Conservation (phyloP, 176 grass and related monocot species). For the Zea luxurians region DNA sequence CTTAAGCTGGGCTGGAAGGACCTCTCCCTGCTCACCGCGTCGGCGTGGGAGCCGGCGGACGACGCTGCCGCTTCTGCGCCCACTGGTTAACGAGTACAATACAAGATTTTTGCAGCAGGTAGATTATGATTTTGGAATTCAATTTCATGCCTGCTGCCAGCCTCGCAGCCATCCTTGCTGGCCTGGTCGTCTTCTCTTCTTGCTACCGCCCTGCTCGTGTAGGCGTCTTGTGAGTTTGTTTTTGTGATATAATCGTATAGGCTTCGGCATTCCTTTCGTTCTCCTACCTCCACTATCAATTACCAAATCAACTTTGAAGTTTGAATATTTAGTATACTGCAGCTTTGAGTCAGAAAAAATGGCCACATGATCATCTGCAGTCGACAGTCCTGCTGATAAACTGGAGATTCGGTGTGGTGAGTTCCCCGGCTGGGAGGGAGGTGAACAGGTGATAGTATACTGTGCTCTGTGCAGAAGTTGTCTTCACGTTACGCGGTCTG, state of each 20-base stretch:
- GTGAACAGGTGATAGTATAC: background rate
- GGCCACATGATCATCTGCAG: background rate
- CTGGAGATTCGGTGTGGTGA: background rate
- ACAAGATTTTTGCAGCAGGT: background rate
- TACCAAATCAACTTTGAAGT: background rate
- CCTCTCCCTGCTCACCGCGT: conserved; percentile 83
- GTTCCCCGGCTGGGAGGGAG: too few relatives aligned
- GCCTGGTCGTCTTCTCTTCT: background rate
- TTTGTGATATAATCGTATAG: conserved; percentile 31
- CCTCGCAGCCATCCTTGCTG: background rate
- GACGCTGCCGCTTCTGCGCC: background rate
- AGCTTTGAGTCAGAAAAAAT: background rate
- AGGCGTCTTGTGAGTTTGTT: conserved; percentile 28
- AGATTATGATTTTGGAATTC: background rate
- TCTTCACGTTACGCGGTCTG: background rate
- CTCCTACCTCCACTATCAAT: background rate
- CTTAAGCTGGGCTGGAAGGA: conserved; percentile 94
- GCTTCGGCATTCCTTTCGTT: conserved; percentile 32
- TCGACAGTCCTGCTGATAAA: background rate
- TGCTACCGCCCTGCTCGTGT: background rate
- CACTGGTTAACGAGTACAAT: background rate
- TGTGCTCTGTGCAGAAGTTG: background rate
- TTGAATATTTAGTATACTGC: background rate
- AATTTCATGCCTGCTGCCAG: background rate
- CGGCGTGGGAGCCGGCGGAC: conserved; percentile 59